Base-by-base conservation (phyloP, 352 stramenopile genomes). In the Salisapilia sapeloensis region DNA sequence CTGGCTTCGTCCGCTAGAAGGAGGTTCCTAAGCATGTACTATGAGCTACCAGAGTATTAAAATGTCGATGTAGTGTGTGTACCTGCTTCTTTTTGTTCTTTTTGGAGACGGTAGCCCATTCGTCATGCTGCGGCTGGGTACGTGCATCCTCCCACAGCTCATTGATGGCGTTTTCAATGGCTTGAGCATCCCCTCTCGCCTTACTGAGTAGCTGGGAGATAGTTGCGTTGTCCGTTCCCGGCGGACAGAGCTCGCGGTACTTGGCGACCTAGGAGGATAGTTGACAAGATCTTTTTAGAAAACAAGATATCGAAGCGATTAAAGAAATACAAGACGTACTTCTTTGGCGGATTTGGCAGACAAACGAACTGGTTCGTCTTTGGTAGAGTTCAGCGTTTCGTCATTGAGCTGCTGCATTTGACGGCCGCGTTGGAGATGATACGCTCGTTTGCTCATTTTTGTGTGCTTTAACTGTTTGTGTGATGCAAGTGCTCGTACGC, bases 121-220 rank as follows among this genome's bases (percentile, higher is more conserved):
- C 71, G 14, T 49, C 35, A 26, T 80, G 60, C 32, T 71, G 53
- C 13, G 37, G 53, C 37, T 56, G 50, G 31, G 64, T 62, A 44
- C 60, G 70, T 48, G 82, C 51, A 40, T 84, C 61, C 42, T 90
- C 74, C 74, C 74, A 90, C 38, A 90, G 46, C 48, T 90, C 74
- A 29, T 57, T 90, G 28, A 90, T 77, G 22, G 59, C 60, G 28
- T 58, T 63, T 42, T 80, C 63, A 35, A 80, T 86, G 41, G 56
- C 56, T 29, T 63, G 50, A 19, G 71, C 53, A 36, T 90, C 65
- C 44, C 66, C 60, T 48, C 85, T 80, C 50, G 64, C 64, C 50
- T 79, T 55, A 31, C 54, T 55, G 26, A 90, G 58, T 42, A 86
- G 40, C 35, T 54, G 44, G 36, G 69, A 48, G 40, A 90, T 84